Evolutionary conservation across 306 rosid genomes (phyloP), one percentile per base, ranked within the genome.

Genomic region (Mucuna pruriens): DNA sequence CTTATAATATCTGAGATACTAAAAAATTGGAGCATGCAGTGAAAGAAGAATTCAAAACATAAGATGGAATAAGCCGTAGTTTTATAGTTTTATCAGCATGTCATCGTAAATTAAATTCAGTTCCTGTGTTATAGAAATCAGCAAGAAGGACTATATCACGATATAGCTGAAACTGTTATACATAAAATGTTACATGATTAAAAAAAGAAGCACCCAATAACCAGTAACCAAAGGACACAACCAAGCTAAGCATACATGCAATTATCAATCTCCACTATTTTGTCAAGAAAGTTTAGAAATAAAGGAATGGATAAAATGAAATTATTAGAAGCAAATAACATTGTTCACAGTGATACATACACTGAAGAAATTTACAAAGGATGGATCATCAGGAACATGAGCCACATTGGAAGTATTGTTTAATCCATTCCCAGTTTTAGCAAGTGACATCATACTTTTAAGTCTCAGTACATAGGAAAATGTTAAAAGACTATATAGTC

Each of bases 331-430:
- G 76, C 46, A 75, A 34, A 84, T 38, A 79, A 44, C 45, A 72
- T n/a, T 19, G 19, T 72, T 46, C 65, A 69, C 3, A 4, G 44
- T 52, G 63, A 54, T 46, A 74, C 92, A 44, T 89, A 89, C 92
- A 80, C 88, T 86, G 83, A 89, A 89, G 86, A 84, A 89, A 81
- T 89, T 89, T 78, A 84, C 72, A 74, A 89, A 89, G 87, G 92
- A 82, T 26, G 83, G 86, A 74, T 86, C 92, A 86, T 89, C 88
- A 2, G 85, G 71, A 67, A 72, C 86, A 82, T 84, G 90, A 76
- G 87, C 79, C 40, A 38, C 86, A 84, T 86, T 84, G 82, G 88
- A 82, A 33, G 13, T 20, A 60, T 60, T 40, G n/a, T 40, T 42
- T 20, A 22, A 70, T 39, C 75, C 76, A 70, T 75, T 74, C 15